Evolutionary conservation across 2,329 filamentous ascomycete species (phyloP).

Genomic region (Fusarium metavorans): DNA sequence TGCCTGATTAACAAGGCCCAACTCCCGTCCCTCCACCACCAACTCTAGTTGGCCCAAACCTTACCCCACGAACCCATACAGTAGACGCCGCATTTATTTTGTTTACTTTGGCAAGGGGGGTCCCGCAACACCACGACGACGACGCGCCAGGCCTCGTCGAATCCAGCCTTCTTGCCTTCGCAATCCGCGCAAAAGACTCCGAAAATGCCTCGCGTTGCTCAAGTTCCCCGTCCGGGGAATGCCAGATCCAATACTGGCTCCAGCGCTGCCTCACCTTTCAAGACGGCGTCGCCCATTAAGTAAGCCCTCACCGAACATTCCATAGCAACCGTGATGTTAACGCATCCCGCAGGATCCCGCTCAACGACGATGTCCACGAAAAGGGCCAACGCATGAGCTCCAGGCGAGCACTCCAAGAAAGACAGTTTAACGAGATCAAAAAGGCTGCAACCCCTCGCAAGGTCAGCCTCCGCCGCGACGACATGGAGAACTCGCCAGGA

Average conservation of each 20-base stretch:
- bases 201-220: constrained; percentile 70
- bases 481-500: constrained; percentile 68
- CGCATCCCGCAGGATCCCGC: constrained; percentile 75
- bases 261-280: constrained; percentile 64
- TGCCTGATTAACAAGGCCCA: constrained; percentile 34
- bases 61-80: constrained; percentile 29
- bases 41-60: constrained; percentile 1
- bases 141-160: constrained; percentile 43
- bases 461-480: constrained; percentile 68
- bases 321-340: constrained; percentile 26
- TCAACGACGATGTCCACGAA: constrained; percentile 95
- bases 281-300: constrained; percentile 69
- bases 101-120: constrained; percentile 45
- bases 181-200: constrained; percentile 26
- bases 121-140: constrained; percentile 43
- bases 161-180: constrained; percentile 33
- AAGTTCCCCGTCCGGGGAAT: constrained; percentile 63
- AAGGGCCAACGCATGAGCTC: constrained; percentile 90
- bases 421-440: constrained; percentile 92
- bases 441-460: constrained; percentile 76
- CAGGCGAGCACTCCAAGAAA: constrained; percentile 88
- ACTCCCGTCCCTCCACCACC: constrained; percentile 1
- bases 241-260: constrained; percentile 62
- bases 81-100: constrained; percentile 43
- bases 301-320: constrained; percentile 51